Evolutionary conservation across 306 rosid species (phyloP), one percentile per base, ranked within the genome.

Genomic region (Casuarina glauca): DNA sequence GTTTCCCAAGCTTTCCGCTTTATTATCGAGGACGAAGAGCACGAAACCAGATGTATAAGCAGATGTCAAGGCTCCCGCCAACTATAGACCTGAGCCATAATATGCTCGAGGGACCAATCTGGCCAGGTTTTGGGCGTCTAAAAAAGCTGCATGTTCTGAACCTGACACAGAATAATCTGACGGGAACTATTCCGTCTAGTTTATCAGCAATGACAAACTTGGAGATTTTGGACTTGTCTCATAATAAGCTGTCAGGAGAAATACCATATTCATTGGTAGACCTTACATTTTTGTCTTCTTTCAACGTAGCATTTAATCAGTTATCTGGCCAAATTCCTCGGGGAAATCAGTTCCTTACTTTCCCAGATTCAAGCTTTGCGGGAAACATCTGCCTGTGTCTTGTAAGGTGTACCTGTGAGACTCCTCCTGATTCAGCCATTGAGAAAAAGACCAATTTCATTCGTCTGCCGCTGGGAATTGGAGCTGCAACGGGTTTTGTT

Each of bases 101-200:
- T 36, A 38, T 46, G 54, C 74, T 77, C 19, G 9, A 45, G 2
- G 82, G 82, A 44, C 51, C 52, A 53, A 80, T 80, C 73, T 84
- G 72, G 82, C 82, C 80, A 57, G 78, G 78, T 55, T 76, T 84
- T 45, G 77, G 84, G 26, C 44, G 77, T 26, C 35, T 84, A 72
- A 80, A 61, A 19, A 19, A 15, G n/a, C 75, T 84, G 12, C 82
- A 76, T 57, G 82, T 76, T 36, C 48, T 80, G 43, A 75, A 73
- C 38, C 57, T 80, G 32, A 62, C 13, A 43, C 15, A 3, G 26
- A 84, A 80, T 60, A 58, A 38, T 9, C 41, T 84, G 1, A 73
- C 80, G 0, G 87, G 87, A 45, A 32, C 66, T 9, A 84, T 80
- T 57, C 82, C 84, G 0, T 51, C 69, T 44, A 67, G 38, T 48